Conservation (phyloP, 352 stramenopile genomes). For the Phytophthora macrochlamydospora region DNA sequence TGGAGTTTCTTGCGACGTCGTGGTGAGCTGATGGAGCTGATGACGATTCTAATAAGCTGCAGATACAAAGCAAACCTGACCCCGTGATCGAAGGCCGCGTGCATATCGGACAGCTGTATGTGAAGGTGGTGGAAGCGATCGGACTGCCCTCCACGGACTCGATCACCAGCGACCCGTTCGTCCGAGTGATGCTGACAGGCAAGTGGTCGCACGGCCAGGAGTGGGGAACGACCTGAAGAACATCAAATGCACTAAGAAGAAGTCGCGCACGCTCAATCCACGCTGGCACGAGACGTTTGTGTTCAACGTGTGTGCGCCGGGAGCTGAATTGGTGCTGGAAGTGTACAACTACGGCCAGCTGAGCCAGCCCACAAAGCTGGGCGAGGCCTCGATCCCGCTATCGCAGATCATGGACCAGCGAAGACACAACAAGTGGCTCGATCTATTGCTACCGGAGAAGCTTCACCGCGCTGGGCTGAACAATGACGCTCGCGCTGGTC, state of each 20-base stretch:
- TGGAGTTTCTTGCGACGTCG: not conserved
- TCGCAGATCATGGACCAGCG: slow-evolving; percentile 86
- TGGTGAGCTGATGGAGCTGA: not conserved
- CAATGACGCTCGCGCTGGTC: slow-evolving; percentile 79
- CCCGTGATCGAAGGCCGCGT: slow-evolving; percentile 83
- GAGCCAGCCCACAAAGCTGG: slow-evolving; percentile 82
- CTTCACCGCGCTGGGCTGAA: slow-evolving; percentile 81
- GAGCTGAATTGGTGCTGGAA: slow-evolving; percentile 81
- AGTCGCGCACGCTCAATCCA: slow-evolving; percentile 84
- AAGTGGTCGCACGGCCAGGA: slow-evolving; percentile 89
- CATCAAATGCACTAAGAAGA: slow-evolving; percentile 87
- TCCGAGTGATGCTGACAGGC: slow-evolving; percentile 82
- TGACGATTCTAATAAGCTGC: slow-evolving; percentile 2
- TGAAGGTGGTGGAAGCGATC: slow-evolving; percentile 87
- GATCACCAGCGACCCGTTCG: slow-evolving; percentile 89
- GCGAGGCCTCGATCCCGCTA: slow-evolving; percentile 76
- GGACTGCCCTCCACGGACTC: slow-evolving; percentile 84
- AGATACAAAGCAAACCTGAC: slow-evolving; percentile 73
- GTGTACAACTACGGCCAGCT: slow-evolving; percentile 88
- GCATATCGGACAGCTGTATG: slow-evolving; percentile 86
- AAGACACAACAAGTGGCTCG: slow-evolving; percentile 88
- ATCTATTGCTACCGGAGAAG: slow-evolving; percentile 79
- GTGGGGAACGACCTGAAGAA: slow-evolving; percentile 83
- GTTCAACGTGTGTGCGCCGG: slow-evolving; percentile 86
- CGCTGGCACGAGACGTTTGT: slow-evolving; percentile 90